Evolutionary conservation across 139 green algal species (phyloP).

Genomic region (Chlorella sp.): DNA sequence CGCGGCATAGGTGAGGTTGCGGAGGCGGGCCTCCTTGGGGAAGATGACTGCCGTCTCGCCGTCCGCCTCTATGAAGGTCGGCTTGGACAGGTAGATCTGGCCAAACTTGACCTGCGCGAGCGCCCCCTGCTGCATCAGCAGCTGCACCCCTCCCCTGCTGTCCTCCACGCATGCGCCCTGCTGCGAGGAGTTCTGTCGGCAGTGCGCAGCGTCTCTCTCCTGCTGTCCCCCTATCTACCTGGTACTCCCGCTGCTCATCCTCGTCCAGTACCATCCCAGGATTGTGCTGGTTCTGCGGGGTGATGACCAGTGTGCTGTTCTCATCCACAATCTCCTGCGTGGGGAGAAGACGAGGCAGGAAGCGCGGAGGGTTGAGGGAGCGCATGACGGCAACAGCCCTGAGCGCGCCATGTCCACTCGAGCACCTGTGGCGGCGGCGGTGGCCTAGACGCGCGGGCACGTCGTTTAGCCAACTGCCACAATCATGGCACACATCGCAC

Average conservation of each 20-base stretch:
- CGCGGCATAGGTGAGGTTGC: conserved; percentile 98
- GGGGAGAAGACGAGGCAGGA: too few relatives aligned
- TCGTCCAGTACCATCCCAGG: conserved; percentile 47
- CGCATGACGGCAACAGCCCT: too few relatives aligned
- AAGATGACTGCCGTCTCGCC: conserved; percentile 90
- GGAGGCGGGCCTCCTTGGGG: conserved; percentile 92
- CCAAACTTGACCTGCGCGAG: conserved; percentile 75
- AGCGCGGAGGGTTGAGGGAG: too few relatives aligned
- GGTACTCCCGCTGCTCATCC: conserved; percentile 49
- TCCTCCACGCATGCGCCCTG: neutral
- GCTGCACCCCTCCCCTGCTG: neutral
- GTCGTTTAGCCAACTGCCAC: too few relatives aligned
- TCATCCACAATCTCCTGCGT: conserved; percentile 83
- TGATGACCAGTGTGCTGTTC: conserved; percentile 63
- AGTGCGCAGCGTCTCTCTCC: too few relatives aligned
- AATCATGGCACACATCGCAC: too few relatives aligned
- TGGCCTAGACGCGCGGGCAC: too few relatives aligned
- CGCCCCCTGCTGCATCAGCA: too few relatives aligned
- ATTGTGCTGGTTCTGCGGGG: conserved; percentile 83
- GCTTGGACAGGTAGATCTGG: conserved; percentile 96
- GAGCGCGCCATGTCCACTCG: too few relatives aligned
- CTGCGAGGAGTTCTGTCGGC: too few relatives aligned
- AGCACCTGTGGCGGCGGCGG: too few relatives aligned
- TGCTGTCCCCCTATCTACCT: neutral
- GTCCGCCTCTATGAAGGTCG: conserved; percentile 91